Evolutionary conservation across 345 rosid species (phyloP).

Genomic region (Citrus australasica): DNA sequence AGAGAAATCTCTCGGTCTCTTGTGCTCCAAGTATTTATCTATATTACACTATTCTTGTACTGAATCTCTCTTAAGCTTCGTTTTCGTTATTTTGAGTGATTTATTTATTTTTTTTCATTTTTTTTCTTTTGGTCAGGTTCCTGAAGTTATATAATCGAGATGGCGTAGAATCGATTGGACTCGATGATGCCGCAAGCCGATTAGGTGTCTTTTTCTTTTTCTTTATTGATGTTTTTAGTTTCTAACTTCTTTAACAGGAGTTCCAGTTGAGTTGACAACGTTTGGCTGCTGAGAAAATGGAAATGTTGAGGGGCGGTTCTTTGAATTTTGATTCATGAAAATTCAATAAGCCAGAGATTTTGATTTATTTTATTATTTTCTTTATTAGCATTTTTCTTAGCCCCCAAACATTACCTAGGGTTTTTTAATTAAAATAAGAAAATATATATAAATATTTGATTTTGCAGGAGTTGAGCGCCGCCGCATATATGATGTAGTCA

Average conservation of each 20-base stretch:
- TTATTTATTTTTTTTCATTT: not conserved
- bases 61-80: constrained; percentile 3
- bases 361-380: not conserved
- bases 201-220: constrained; percentile 46
- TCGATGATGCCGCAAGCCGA: constrained; percentile 67
- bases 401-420: not conserved
- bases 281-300: constrained; percentile 13
- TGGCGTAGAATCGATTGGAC: constrained; percentile 53
- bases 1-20: constrained; percentile 73
- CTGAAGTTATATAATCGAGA: constrained; percentile 49
- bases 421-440: not conserved
- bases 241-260: no score
- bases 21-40: constrained; percentile 56
- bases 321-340: no score
- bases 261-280: not conserved
- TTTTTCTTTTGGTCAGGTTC: constrained; percentile 34
- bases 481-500: constrained; percentile 78
- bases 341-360: no score
- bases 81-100: not conserved
- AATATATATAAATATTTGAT: not conserved
- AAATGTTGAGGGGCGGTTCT: not conserved
- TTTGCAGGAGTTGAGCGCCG: constrained; percentile 72
- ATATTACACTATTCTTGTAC: not conserved
- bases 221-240: no score
- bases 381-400: not conserved